Percentiles rank a stretch among this genome's conserved stretches.
Evolutionary conservation across 148 eudicot genomes (phyloP).

Genomic region (Fallopia convolvulus): DNA sequence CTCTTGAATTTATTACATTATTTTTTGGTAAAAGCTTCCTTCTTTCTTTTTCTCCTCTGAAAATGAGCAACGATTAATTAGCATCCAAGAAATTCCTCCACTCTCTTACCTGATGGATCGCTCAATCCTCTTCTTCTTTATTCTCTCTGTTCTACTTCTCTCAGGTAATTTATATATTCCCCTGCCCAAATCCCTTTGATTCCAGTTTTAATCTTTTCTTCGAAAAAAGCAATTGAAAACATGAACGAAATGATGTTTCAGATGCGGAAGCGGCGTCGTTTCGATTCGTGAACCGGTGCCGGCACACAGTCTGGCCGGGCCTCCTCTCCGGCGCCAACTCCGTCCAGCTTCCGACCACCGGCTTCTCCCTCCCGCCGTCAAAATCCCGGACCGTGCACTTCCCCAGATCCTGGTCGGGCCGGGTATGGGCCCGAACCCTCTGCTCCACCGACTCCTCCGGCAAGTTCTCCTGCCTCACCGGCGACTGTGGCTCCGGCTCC

Average conservation of each 20-base stretch:
- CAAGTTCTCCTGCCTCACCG: slow-evolving; percentile 64
- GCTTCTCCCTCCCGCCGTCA: slow-evolving; percentile 54
- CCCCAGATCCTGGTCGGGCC: slow-evolving; percentile 83
- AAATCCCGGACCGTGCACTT: slow-evolving; percentile 44
- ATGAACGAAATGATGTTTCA: slow-evolving; percentile 9
- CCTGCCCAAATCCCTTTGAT: background rate
- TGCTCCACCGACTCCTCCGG: slow-evolving; percentile 48
- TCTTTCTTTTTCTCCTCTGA: background rate
- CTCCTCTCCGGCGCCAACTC: slow-evolving; percentile 81
- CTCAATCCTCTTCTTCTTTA: background rate
- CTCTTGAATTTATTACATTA: too few species aligned
- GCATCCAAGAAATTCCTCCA: background rate
- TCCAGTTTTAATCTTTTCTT: background rate
- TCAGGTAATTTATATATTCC: background rate
- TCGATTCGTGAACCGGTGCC: slow-evolving; percentile 67
- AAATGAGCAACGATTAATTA: background rate
- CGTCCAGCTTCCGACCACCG: slow-evolving; percentile 61
- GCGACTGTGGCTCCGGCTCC: slow-evolving; percentile 81
- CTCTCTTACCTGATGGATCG: background rate
- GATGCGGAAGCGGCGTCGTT: slow-evolving; percentile 46
- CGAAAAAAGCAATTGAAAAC: background rate
- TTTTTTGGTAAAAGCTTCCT: background rate
- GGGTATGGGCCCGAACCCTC: slow-evolving; percentile 86
- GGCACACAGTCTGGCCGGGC: slow-evolving; percentile 85
- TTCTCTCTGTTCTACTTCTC: background rate